Evolutionary conservation across 805 yeast species (phyloP).

Genomic region (Ogataea polymorpha): DNA sequence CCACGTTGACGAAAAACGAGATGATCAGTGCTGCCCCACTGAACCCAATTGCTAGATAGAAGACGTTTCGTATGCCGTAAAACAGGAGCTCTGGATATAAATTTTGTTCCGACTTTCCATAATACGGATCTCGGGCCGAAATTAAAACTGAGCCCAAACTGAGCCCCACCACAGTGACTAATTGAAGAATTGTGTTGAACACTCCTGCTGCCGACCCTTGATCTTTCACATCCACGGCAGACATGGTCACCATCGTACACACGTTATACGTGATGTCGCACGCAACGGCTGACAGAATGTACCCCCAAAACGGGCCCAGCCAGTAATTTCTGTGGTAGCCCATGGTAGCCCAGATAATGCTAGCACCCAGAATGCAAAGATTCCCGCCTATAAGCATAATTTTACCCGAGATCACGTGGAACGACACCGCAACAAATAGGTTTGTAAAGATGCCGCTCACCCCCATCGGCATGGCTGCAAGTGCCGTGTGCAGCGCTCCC

Average conservation of each 20-base stretch:
- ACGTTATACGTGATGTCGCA: constrained; percentile 42
- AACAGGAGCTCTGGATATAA: constrained; percentile 20
- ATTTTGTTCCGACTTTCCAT: constrained; percentile 22
- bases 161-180: constrained; percentile 37
- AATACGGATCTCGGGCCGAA: constrained; percentile 25
- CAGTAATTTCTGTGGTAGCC: constrained; percentile 33
- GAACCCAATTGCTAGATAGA: constrained; percentile 34
- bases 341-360: constrained; percentile 37
- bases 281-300: constrained; percentile 35
- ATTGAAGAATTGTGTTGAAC: constrained; percentile 37
- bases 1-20: constrained; percentile 31
- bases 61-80: constrained; percentile 32
- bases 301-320: constrained; percentile 40
- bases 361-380: constrained; percentile 28
- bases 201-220: constrained; percentile 42
- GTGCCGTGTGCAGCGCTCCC: constrained; percentile 37
- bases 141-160: constrained; percentile 37
- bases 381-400: constrained; percentile 31
- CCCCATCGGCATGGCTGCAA: constrained; percentile 37
- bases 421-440: constrained; percentile 37
- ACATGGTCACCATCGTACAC: constrained; percentile 36
- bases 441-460: constrained; percentile 36
- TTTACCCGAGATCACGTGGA: constrained; percentile 39
- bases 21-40: constrained; percentile 26
- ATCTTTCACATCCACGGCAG: constrained; percentile 31